Evolutionary conservation across 306 rosid genomes (phyloP).

Genomic region (Vigna hirtella): DNA sequence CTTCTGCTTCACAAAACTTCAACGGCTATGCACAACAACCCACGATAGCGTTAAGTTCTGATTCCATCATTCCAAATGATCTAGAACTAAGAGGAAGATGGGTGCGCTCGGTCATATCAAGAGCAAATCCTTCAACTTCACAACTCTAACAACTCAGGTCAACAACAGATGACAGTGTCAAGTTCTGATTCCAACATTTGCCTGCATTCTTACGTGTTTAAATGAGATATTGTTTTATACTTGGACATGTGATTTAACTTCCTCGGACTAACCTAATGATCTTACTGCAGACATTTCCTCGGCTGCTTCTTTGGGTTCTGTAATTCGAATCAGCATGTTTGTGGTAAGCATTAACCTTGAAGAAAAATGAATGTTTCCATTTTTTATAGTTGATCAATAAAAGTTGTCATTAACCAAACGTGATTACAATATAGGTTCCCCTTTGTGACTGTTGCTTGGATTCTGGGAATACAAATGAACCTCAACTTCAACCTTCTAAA

Average conservation of each 20-base stretch:
- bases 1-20: no score
- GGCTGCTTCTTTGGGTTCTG: slow-evolving; percentile 52
- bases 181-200: no score
- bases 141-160: background rate
- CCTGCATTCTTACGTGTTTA: no score
- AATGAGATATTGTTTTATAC: no score
- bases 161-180: no score
- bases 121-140: no score
- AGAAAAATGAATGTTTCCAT: background rate
- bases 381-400: background rate
- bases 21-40: no score
- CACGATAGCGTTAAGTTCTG: no score
- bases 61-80: no score
- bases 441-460: slow-evolving; percentile 80
- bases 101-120: no score
- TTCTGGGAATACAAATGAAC: slow-evolving; percentile 76
- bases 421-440: slow-evolving; percentile 66
- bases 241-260: background rate
- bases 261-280: slow-evolving; percentile 24
- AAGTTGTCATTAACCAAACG: slow-evolving; percentile 11
- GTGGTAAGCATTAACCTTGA: slow-evolving; percentile 44
- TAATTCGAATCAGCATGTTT: slow-evolving; percentile 54
- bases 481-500: slow-evolving; percentile 76
- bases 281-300: slow-evolving; percentile 43
- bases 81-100: no score